phyloP scores from a whole-genome alignment of 345 rosid species.

The Microthlaspi erraticum region DNA sequence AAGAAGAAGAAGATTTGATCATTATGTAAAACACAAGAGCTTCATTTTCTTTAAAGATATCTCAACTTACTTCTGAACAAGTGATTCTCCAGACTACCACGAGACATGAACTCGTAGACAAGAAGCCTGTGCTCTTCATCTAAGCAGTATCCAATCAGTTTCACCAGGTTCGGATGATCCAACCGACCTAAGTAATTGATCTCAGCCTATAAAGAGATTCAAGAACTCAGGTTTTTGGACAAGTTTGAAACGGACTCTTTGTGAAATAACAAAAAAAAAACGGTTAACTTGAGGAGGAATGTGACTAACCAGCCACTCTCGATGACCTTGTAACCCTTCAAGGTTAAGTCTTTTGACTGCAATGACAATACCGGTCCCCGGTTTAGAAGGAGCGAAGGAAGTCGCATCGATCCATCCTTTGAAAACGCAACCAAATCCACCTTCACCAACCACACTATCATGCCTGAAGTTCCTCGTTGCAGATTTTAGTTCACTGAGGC shows the following conservation, averaged over 20 bases:
- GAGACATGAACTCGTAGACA: conserved; percentile 93
- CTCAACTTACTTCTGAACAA: conserved; percentile 52
- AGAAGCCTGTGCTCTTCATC: conserved; percentile 96
- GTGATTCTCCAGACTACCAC: conserved; percentile 97
- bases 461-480: conserved; percentile 89
- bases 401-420: conserved; percentile 95
- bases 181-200: conserved; percentile 88
- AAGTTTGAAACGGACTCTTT: not conserved
- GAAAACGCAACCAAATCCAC: conserved; percentile 96
- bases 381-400: conserved; percentile 67
- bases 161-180: conserved; percentile 90
- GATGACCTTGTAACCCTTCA: conserved; percentile 89
- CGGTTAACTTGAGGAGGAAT: conserved; percentile 3
- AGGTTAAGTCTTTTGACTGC: conserved; percentile 93
- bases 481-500: conserved; percentile 62
- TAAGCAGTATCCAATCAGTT: conserved; percentile 85
- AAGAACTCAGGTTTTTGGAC: conserved; percentile 2
- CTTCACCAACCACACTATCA: conserved; percentile 93
- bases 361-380: conserved; percentile 80
- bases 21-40: conserved; percentile 3
- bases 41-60: not conserved
- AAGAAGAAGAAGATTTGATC: not conserved
- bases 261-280: not conserved
- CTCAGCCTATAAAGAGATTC: conserved; percentile 63
- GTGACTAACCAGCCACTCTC: conserved; percentile 89